phyloP scores from a whole-genome alignment of 495 filamentous ascomycete species.

The Ascodesmis nigricans region DNA sequence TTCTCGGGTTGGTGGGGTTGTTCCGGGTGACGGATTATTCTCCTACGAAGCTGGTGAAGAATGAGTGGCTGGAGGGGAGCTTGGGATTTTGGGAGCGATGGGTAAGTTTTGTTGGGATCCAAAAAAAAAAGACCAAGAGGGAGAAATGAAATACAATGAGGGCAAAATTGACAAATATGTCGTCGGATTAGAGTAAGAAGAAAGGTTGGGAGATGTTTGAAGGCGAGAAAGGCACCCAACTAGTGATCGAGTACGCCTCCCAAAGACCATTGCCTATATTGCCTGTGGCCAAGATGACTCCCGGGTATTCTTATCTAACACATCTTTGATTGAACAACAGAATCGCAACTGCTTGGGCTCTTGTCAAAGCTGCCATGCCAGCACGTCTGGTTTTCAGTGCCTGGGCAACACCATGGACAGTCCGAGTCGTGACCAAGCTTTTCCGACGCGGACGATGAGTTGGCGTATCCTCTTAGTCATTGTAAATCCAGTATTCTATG shows the following conservation, averaged over 20 bases:
- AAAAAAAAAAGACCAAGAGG: too few relatives aligned
- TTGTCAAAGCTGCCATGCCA: slow-evolving; percentile 67
- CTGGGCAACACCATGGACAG: slow-evolving; percentile 89
- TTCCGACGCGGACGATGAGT: too few relatives aligned
- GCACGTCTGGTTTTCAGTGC: slow-evolving; percentile 50
- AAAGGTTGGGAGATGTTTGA: slow-evolving; percentile 10
- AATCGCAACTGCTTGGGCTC: slow-evolving; percentile 71
- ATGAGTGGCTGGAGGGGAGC: slow-evolving; percentile 11
- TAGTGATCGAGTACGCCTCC: slow-evolving; percentile 22
- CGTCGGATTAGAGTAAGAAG: slow-evolving; percentile 9
- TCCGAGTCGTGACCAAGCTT: too few relatives aligned
- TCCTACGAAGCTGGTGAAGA: slow-evolving; percentile 9
- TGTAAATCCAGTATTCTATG: too few relatives aligned
- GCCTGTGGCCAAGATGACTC: too few relatives aligned
- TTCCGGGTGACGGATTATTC: slow-evolving; percentile 42
- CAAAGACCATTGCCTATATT: too few relatives aligned
- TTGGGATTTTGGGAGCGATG: slow-evolving; percentile 17
- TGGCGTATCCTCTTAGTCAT: too few relatives aligned
- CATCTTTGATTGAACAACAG: slow-evolving; percentile 35
- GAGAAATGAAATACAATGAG: too few relatives aligned
- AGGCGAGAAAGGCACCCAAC: slow-evolving; percentile 10
- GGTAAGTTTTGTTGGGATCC: too few relatives aligned
- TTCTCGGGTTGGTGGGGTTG: slow-evolving; percentile 45
- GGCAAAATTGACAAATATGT: too few relatives aligned
- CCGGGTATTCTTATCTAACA: slow-evolving; percentile 29